phyloP scores from a whole-genome alignment of 495 filamentous ascomycete species.

The Hypoxylon lienhwacheense region DNA sequence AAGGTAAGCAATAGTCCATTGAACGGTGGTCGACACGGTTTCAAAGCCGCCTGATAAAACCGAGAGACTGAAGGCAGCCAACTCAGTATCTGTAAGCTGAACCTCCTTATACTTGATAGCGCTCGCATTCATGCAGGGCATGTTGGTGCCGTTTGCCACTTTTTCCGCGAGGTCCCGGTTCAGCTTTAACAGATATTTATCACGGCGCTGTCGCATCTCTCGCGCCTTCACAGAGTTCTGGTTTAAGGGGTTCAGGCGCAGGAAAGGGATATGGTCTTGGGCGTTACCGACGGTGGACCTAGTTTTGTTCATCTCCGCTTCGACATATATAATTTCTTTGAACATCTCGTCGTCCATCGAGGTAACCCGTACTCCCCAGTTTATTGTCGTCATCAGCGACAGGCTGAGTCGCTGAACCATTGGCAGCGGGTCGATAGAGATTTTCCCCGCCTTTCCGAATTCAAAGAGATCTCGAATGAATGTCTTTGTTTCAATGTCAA shows the following conservation, averaged over 20 bases:
- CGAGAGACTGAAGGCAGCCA: constrained; percentile 64
- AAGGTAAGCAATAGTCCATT: constrained; percentile 63
- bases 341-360: constrained; percentile 61
- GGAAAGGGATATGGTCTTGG: constrained; percentile 65
- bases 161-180: constrained; percentile 57
- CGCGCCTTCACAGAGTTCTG: constrained; percentile 53
- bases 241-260: constrained; percentile 61
- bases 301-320: constrained; percentile 61
- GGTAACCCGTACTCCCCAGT: constrained; percentile 63
- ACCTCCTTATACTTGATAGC: constrained; percentile 64
- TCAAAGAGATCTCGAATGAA: constrained; percentile 61
- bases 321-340: constrained; percentile 64
- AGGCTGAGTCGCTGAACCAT: constrained; percentile 63
- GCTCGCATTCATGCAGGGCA: constrained; percentile 67
- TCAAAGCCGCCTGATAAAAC: constrained; percentile 66
- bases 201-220: constrained; percentile 61
- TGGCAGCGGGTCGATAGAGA: constrained; percentile 60
- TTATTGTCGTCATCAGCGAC: constrained; percentile 61
- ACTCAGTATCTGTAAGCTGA: constrained; percentile 58
- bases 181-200: constrained; percentile 59
- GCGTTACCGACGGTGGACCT: constrained; percentile 63
- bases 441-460: constrained; percentile 55
- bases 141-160: constrained; percentile 61
- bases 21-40: constrained; percentile 62
- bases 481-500: constrained; percentile 62